These are phyloP conservation scores for Aquilaria malaccensis DNA, from an alignment of 345 rosid genomes.

Conservation along the genomic window DNA sequence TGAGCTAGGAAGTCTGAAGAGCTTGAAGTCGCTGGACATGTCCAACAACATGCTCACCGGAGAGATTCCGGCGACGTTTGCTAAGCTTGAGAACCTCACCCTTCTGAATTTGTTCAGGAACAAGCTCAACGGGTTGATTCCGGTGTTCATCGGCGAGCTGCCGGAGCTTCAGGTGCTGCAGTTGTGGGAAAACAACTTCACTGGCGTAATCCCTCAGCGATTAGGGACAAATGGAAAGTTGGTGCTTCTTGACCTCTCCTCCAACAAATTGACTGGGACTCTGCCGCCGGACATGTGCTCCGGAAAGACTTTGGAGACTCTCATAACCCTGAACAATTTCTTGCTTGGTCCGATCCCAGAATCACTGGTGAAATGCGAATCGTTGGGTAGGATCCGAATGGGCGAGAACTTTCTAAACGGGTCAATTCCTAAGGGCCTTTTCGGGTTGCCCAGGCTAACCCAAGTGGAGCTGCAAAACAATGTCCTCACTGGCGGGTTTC, in stretches of 20 bases:
- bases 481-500: conserved; percentile 55
- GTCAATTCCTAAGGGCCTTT: conserved; percentile 71
- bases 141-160: conserved; percentile 65
- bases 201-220: conserved; percentile 59
- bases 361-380: conserved; percentile 59
- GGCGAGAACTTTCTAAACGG: conserved; percentile 84
- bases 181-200: conserved; percentile 89
- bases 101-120: conserved; percentile 74
- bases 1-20: conserved; percentile 57
- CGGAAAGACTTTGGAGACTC: conserved; percentile 57
- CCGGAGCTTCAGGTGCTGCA: conserved; percentile 78
- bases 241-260: conserved; percentile 57
- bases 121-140: conserved; percentile 75
- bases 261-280: conserved; percentile 71
- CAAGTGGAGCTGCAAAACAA: conserved; percentile 85
- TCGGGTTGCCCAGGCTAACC: conserved; percentile 58
- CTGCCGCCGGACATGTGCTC: conserved; percentile 66
- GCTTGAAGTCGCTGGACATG: conserved; percentile 78
- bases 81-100: conserved; percentile 56
- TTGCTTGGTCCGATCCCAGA: conserved; percentile 77
- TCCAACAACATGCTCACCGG: conserved; percentile 75
- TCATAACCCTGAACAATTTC: conserved; percentile 70
- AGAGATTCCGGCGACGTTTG: conserved; percentile 60
- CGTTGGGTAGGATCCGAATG: conserved; percentile 76
- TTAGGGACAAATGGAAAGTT: conserved; percentile 64